Percentiles rank a stretch among this genome's conserved stretches.
Conservation (phyloP, 2,329 filamentous ascomycete species). For the Aspergillus transmontanensis region DNA sequence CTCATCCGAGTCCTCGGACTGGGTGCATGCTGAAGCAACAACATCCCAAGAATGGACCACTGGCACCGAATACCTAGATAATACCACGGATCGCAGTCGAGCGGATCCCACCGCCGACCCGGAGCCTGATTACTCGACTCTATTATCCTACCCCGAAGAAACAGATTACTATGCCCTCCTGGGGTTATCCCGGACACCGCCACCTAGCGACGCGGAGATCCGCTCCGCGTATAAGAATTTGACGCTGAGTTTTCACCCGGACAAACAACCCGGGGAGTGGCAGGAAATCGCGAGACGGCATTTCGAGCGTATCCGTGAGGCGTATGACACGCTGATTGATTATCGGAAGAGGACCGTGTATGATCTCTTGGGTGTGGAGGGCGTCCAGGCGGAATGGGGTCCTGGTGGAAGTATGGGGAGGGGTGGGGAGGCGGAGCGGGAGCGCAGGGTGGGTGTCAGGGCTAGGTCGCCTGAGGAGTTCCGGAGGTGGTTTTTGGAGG, state of each 20-base stretch:
- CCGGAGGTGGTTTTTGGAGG: slow-evolving; percentile 43
- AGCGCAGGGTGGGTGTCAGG: slow-evolving; percentile 38
- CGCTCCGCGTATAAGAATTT: slow-evolving; percentile 48
- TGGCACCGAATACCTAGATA: neutral
- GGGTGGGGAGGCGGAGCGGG: slow-evolving; percentile 30
- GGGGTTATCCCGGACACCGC: slow-evolving; percentile 40
- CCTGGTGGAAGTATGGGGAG: slow-evolving; percentile 34
- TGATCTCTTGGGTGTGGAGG: slow-evolving; percentile 45
- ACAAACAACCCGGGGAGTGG: slow-evolving; percentile 46
- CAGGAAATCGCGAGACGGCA: slow-evolving; percentile 40
- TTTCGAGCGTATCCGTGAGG: slow-evolving; percentile 43
- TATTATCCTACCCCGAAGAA: slow-evolving; percentile 35
- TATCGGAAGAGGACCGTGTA: slow-evolving; percentile 46
- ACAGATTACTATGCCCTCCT: slow-evolving; percentile 48
- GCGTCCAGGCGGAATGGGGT: slow-evolving; percentile 43
- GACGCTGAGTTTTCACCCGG: slow-evolving; percentile 48
- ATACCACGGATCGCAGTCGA: neutral
- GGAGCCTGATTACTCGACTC: slow-evolving; percentile 30
- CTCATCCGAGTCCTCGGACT: neutral
- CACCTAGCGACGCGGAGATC: slow-evolving; percentile 44
- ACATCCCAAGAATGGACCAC: neutral
- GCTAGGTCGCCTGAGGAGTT: slow-evolving; percentile 44
- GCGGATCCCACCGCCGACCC: neutral
- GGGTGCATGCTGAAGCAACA: neutral
- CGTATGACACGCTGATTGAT: slow-evolving; percentile 47